phyloP scores from a whole-genome alignment of 352 stramenopile species.

The Globisporangium orthogonon region DNA sequence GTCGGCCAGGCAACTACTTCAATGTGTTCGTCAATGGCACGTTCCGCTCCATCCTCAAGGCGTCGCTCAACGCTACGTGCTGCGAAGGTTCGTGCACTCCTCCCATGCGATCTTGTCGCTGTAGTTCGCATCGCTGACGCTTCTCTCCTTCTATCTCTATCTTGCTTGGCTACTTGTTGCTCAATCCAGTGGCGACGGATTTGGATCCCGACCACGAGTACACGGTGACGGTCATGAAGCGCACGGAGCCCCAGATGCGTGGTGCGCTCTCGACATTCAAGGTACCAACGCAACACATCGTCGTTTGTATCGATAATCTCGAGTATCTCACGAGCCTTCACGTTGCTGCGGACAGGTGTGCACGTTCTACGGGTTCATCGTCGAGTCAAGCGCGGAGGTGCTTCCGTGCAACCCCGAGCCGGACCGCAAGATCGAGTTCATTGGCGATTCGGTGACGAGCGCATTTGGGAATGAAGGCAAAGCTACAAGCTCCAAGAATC shows the following conservation, averaged over 20 bases:
- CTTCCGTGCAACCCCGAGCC: constrained; percentile 32
- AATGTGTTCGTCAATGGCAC: constrained; percentile 80
- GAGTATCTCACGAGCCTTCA: not conserved
- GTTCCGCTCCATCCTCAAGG: constrained; percentile 71
- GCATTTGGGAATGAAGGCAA: constrained; percentile 84
- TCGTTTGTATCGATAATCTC: not conserved
- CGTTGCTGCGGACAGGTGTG: constrained; percentile 37
- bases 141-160: not conserved
- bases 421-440: constrained; percentile 39
- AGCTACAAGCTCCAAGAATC: constrained; percentile 55
- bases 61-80: constrained; percentile 67
- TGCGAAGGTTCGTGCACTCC: constrained; percentile 47
- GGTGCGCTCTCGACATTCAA: constrained; percentile 86
- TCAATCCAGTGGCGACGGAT: constrained; percentile 45
- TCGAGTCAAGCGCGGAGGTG: constrained; percentile 60
- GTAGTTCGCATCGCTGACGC: not conserved
- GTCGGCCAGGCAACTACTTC: constrained; percentile 74
- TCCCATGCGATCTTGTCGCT: not conserved
- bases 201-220: constrained; percentile 47
- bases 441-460: constrained; percentile 76
- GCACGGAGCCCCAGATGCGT: constrained; percentile 80
- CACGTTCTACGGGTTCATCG: constrained; percentile 86
- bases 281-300: constrained; percentile 11
- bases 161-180: not conserved
- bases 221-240: constrained; percentile 68